Evolutionary conservation across 202 grass and related monocot genomes (phyloP), one percentile per base, ranked within the genome.

Genomic region (Elaeis oleifera): DNA sequence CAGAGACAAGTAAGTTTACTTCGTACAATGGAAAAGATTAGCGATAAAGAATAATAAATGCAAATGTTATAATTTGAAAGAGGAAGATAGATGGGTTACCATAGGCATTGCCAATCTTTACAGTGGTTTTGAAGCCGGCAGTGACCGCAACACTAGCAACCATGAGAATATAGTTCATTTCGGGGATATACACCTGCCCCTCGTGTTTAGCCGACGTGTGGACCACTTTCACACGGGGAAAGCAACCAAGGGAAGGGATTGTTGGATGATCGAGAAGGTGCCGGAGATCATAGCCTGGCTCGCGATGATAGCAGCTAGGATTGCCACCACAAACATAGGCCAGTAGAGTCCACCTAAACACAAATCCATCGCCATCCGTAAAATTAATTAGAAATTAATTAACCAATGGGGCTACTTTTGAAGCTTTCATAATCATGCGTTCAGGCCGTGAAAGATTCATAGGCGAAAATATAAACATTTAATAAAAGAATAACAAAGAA

Each of bases 211-310:
- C 50, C 1, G 83, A 81, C 51, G 83, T 81, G 74, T 78, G 83
- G 4, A 78, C 54, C 2, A 86, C 18, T 62, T 67, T 86, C 15
- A 86, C 71, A 2, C 83, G 65, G 4, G 83, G 83, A 74, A 86
- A 86, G 83, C 83, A 86, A 0, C 83, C 83, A 4, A 86, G 23
- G 4, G 78, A 58, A 81, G 83, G 24, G 83, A 67, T 65, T 86
- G 83, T 0, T 75, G 74, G 74, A 86, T 71, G 58, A 79, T 86
- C 29, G 78, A 75, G 61, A 86, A 81, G 36, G 83, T 75, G 70
- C 83, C 77, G 0, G 83, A 81, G 65, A 86, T 86, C 83, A 86
- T 86, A 70, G 78, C 83, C 59, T 86, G 83, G 70, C 78, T 86
- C 6, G 78, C 83, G 22, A 86, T 54, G 1, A 86, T 51, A 17